Base-by-base conservation (phyloP, 2,329 filamentous ascomycete species). In the Botrytis fragariae region DNA sequence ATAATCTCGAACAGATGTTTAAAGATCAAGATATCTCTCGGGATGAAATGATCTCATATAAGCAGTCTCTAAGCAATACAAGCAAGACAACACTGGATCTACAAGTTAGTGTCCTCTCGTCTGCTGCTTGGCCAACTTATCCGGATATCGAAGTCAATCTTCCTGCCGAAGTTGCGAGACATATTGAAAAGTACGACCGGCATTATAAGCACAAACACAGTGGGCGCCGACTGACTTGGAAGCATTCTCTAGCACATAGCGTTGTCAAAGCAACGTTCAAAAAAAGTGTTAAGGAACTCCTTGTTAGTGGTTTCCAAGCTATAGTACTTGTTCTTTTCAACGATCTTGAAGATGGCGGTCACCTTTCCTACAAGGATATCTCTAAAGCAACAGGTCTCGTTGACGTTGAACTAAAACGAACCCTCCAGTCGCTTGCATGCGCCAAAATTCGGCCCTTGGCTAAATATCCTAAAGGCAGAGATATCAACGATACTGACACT, bases 1-100 rank as follows among this genome's bases (percentile, higher is more conserved):
- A 97, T 81, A 99, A 99, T 79, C 86, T 99, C 0, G 97, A 99
- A 83, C 93, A 95, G 75, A 99, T 99, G 96, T 99, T 99, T 86
- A 97, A 97, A 82, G 96, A 99, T 80, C 94, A 98, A 82, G 95
- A 98, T 80, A 87, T 98, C 32, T 93, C 93, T 20, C 92, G 92
- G 74, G 96, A 98, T 78, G 95, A 98, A 81, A 97, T 98, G 92
- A 84, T 87, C n/a, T 89, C 92, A 0, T 99, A 97, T 84, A 96
- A 92, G 82, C 87, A 83, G 82, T 94, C 82, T 12, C 75, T 80
- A 8, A 84, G 88, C 64, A 86, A 89, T 75, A 87, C 88, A 45
- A 77, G 78, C 57, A 89, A 86, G 73, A 82, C 86, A 9, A 81
- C 84, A 1, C 82, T 97, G 60, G 93, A 96, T 81, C 86, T 98